phyloP scores from a whole-genome alignment of 2,329 filamentous ascomycete genomes.

The Periconia sp. region DNA sequence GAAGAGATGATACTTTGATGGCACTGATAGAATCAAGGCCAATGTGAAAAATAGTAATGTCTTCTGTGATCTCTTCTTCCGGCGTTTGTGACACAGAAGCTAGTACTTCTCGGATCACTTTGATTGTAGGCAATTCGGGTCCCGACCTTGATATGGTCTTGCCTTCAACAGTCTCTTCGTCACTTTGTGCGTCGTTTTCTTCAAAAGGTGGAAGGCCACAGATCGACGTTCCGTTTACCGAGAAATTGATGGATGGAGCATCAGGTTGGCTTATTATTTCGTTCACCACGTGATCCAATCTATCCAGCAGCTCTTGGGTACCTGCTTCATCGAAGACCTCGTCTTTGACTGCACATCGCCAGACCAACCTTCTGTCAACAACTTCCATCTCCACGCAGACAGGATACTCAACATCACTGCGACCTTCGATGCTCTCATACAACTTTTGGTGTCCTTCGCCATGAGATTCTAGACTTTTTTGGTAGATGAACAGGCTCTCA shows the following conservation, averaged over 20 bases:
- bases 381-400: constrained; percentile 82
- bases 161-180: background rate
- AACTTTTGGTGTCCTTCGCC: constrained; percentile 43
- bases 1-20: constrained; percentile 77
- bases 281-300: constrained; percentile 65
- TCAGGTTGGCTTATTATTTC: constrained; percentile 60
- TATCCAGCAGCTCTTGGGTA: constrained; percentile 59
- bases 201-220: constrained; percentile 65
- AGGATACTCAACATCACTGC: constrained; percentile 78
- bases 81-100: constrained; percentile 66
- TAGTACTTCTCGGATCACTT: constrained; percentile 54
- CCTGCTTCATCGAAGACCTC: constrained; percentile 57
- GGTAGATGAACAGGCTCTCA: constrained; percentile 71
- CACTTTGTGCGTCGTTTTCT: constrained; percentile 9
- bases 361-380: constrained; percentile 61
- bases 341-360: constrained; percentile 75
- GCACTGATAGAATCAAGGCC: constrained; percentile 92
- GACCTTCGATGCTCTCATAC: constrained; percentile 67
- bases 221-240: constrained; percentile 62
- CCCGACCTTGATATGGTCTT: background rate
- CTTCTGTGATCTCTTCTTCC: constrained; percentile 62
- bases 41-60: constrained; percentile 77
- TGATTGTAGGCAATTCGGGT: constrained; percentile 43
- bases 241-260: constrained; percentile 61
- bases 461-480: constrained; percentile 56